Evolutionary conservation across 2,329 filamentous ascomycete genomes (phyloP), one percentile per base, ranked within the genome.

Genomic region (Talaromyces verruculosus): DNA sequence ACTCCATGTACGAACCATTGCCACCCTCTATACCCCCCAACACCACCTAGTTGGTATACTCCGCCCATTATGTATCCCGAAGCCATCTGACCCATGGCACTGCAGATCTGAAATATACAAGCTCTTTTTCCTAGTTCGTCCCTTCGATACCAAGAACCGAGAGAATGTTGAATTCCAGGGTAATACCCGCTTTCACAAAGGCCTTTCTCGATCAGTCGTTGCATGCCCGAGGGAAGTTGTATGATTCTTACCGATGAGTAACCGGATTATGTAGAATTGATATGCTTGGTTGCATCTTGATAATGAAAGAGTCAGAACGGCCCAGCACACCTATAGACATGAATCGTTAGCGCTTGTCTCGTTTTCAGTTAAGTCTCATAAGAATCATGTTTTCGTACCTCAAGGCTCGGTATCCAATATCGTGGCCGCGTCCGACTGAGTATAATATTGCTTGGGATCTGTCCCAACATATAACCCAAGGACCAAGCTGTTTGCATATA

Each of bases 401-500:
- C 83, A 70, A 80, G 79, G 1, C 77, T 73, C 1, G 82, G 83
- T 59, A 85, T 81, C 81, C 81, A 84, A 55, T 80, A 78, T n/a
- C 77, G 76, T 3, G 83, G 82, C 11, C 79, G 77, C 11, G 84
- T 71, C 10, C 80, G 77, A 1, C 83, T 85, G 5, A 86, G 74
- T 7, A 85, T 75, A n/a, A 86, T 76, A 67, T 85, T 85, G 59
- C 78, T 82, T 0, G 83, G 83, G 15, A 85, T 78, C 64, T 84
- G 77, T 2, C 82, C 82, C 61, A 89, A 77, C 0, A 86, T 83
- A 69, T 89, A 89, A 3, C 87, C 87, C 0, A 85, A 80, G 0
- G 84, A 87, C 79, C 86, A 89, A 43, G 81, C 83, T 0, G 85
- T 83, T 62, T 86, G 79, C 75, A 84, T 83, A 66, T 83, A 83